Base-by-base conservation (phyloP, 164 flowering plant species). In the Nymphaea colorata region DNA sequence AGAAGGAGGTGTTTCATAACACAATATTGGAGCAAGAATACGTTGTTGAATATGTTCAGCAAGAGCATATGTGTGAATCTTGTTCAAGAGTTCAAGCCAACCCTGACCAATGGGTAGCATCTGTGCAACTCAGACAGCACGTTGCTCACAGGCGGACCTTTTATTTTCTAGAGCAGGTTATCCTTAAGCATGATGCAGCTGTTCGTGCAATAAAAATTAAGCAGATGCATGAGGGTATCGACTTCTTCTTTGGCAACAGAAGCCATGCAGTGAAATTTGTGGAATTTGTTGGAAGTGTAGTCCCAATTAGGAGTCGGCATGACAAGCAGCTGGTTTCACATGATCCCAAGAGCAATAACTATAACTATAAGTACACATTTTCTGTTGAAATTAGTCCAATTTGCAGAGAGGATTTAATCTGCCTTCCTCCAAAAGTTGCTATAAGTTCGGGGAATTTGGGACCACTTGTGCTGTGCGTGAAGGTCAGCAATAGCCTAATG, bases 31-130 rank as follows among this genome's bases (percentile, higher is more conserved):
- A 84, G 68, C 87, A 84, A 69, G 72, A 79, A 59, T 86, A 79
- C 69, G 60, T 72, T 3, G 87, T 82, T 55, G 91, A 84, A 71
- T 86, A 82, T 70, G 86, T 84, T 44, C 82, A 79, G 65, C 87
- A 82, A 57, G 85, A 84, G 51, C 87, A 82, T 51, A 73, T 84
- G 81, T 86, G 91, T 68, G 88, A 83, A 12, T 73, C 83, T 42
- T 84, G 91, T 70, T 62, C 86, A 2, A 79, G 86, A 76, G 81
- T 80, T 42, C 78, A 73, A 51, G 87, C 87, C 6, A 85, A 87
- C 68, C 91, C 91, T 3, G 89, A 85, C 64, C 87, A 85, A 66
- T 85, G 87, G 89, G 83, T 80, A 18, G 89, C 91, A 64, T 59
- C 79, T 1, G 89, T 87, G 8, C 89, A 87, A 53, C 76, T 87